phyloP scores from a whole-genome alignment of 768 basidiomycete species.

The Amanita muscaria region DNA sequence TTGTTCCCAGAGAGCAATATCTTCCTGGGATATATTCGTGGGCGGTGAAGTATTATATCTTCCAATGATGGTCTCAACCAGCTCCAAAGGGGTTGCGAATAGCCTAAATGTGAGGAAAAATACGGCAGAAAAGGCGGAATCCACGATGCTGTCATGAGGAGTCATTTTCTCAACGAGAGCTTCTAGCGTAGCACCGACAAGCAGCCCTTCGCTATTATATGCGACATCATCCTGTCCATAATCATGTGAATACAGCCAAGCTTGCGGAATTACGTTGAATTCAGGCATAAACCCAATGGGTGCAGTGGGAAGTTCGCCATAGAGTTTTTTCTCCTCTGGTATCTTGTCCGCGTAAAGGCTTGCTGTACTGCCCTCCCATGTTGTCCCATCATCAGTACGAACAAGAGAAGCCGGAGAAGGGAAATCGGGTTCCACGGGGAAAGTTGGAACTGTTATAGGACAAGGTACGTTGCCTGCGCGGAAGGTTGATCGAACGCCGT shows the following conservation, averaged over 20 bases:
- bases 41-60: conserved; percentile 81
- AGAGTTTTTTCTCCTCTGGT: conserved; percentile 44
- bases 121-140: conserved; percentile 75
- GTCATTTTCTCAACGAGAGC: conserved; percentile 97
- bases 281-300: conserved; percentile 37
- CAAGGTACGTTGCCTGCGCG: background rate
- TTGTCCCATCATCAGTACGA: conserved; percentile 47
- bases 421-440: conserved; percentile 32
- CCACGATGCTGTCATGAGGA: conserved; percentile 86
- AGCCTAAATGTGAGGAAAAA: conserved; percentile 96
- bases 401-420: conserved; percentile 44
- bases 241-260: conserved; percentile 64
- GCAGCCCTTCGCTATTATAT: conserved; percentile 82
- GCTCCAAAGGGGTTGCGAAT: conserved; percentile 70
- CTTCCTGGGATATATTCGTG: conserved; percentile 43
- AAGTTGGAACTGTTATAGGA: conserved; percentile 16
- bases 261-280: conserved; percentile 32
- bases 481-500: too few relatives aligned
- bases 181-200: conserved; percentile 83
- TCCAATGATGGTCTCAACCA: conserved; percentile 67
- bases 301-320: conserved; percentile 42
- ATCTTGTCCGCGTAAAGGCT: conserved; percentile 20
- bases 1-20: conserved; percentile 72
- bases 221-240: conserved; percentile 78
- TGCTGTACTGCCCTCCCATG: conserved; percentile 45